phyloP scores from a whole-genome alignment of 352 stramenopile species.

The Blastocystis sp. region DNA sequence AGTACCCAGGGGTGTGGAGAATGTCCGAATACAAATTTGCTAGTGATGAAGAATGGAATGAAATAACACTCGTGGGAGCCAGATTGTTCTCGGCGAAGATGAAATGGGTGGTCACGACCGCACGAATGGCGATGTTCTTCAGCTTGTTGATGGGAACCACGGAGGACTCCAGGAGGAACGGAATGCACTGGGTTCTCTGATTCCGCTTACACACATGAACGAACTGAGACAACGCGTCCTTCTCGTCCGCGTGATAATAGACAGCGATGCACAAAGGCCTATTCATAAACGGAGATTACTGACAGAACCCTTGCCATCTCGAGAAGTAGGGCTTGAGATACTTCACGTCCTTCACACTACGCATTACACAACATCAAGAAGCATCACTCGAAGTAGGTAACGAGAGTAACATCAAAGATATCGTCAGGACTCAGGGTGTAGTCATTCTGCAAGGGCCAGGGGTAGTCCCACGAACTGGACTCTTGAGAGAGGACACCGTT shows the following conservation, averaged over 20 bases:
- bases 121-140: constrained; percentile 62
- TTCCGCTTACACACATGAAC: not conserved
- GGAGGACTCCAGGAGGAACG: not conserved
- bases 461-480: too few species aligned
- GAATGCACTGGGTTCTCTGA: not conserved
- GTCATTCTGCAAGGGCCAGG: constrained; percentile 39
- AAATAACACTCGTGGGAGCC: constrained; percentile 31
- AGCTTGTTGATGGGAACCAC: constrained; percentile 56
- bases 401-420: constrained; percentile 50
- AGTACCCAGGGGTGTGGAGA: constrained; percentile 28
- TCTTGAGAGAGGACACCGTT: too few species aligned
- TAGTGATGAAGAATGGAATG: not conserved
- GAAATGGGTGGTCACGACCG: constrained; percentile 52
- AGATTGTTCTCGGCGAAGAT: constrained; percentile 65
- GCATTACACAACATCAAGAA: not conserved
- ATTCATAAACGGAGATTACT: not conserved
- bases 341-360: constrained; percentile 24
- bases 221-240: not conserved
- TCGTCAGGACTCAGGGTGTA: not conserved
- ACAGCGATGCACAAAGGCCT: constrained; percentile 25
- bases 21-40: constrained; percentile 40
- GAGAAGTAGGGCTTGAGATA: constrained; percentile 23
- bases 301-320: constrained; percentile 38
- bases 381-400: constrained; percentile 57
- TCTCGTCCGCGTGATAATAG: constrained; percentile 30